Percentiles rank a stretch among this genome's conserved stretches.
These are phyloP conservation scores for Entomortierella parvispora DNA, from an alignment of 192 early-diverging fungal genomes.

Conservation along the genomic window DNA sequence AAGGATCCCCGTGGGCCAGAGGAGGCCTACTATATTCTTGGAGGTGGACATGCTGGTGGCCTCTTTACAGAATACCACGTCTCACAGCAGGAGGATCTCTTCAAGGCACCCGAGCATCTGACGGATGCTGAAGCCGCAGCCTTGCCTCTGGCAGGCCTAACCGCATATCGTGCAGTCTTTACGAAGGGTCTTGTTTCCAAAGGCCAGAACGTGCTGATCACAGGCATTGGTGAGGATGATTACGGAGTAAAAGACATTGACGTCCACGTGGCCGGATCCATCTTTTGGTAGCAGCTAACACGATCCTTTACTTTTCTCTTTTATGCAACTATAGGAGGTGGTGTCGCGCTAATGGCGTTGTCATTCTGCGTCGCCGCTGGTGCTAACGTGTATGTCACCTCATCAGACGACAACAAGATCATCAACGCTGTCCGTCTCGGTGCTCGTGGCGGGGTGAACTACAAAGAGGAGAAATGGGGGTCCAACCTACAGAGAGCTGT, in stretches of 20 bases:
- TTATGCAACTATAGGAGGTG: slow-evolving; percentile 56
- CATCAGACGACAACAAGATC: neutral
- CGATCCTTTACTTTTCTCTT: too few relatives aligned
- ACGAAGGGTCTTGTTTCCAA: slow-evolving; percentile 60
- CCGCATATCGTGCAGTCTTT: slow-evolving; percentile 64
- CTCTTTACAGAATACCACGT: slow-evolving; percentile 63
- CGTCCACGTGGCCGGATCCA: too few relatives aligned
- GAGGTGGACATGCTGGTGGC: slow-evolving; percentile 36
- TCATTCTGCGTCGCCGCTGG: slow-evolving; percentile 70
- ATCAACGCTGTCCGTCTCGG: too few relatives aligned
- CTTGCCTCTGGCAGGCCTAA: slow-evolving; percentile 71
- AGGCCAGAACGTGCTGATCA: slow-evolving; percentile 63
- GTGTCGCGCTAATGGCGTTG: slow-evolving; percentile 70
- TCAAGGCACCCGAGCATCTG: slow-evolving; percentile 64
- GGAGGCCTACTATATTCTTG: slow-evolving; percentile 26
- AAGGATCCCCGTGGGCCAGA: slow-evolving; percentile 65
- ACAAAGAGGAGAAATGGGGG: slow-evolving; percentile 50
- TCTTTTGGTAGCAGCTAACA: too few relatives aligned
- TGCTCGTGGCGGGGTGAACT: too few relatives aligned
- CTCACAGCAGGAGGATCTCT: slow-evolving; percentile 51
- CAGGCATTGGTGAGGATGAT: slow-evolving; percentile 70
- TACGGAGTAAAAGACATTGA: too few relatives aligned
- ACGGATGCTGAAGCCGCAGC: slow-evolving; percentile 67
- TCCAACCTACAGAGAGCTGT: slow-evolving; percentile 50
- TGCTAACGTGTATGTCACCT: slow-evolving; percentile 73